Percentiles rank a stretch among this genome's conserved stretches.
phyloP scores from a whole-genome alignment of 2,329 filamentous ascomycete genomes.

The Arthrinium puccinioides region DNA sequence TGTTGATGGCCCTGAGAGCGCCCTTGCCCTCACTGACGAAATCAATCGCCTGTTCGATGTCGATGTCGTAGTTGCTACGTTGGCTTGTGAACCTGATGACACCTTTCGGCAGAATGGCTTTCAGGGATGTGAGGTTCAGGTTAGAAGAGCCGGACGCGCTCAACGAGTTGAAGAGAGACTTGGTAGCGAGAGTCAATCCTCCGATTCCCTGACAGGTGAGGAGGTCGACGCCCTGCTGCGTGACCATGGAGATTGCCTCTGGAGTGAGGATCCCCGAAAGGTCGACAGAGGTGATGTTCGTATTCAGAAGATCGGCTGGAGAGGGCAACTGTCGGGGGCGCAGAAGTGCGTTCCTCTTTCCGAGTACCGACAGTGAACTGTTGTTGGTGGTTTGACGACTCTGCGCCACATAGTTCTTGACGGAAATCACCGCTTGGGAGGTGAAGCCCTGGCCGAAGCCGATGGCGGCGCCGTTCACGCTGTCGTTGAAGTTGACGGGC shows the following conservation, averaged over 20 bases:
- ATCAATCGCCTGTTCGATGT: too few species aligned
- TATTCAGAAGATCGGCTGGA: background rate
- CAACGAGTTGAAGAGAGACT: conserved; percentile 15
- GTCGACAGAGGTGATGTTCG: conserved; percentile 9
- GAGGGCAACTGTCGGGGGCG: background rate
- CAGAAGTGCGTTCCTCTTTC: background rate
- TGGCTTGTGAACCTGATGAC: conserved; percentile 16
- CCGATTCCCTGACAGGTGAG: conserved; percentile 26
- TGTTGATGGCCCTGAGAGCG: conserved; percentile 9
- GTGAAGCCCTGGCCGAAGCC: conserved; percentile 29
- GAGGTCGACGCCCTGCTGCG: conserved; percentile 20
- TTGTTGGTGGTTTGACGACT: too few species aligned
- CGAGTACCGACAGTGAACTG: too few species aligned
- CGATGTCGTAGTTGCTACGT: conserved; percentile 17
- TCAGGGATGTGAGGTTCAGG: conserved; percentile 8
- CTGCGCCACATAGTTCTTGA: too few species aligned
- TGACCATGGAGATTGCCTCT: conserved; percentile 18
- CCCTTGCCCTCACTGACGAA: too few species aligned
- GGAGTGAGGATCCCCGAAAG: conserved; percentile 21
- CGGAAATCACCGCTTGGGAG: too few species aligned
- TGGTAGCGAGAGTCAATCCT: conserved; percentile 17
- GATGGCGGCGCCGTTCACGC: conserved; percentile 24
- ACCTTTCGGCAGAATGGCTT: conserved; percentile 18
- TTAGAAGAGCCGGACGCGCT: too few species aligned
- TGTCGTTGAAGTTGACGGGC: conserved; percentile 24